phyloP scores from a whole-genome alignment of 306 rosid genomes.

The Cucurbita maxima region DNA sequence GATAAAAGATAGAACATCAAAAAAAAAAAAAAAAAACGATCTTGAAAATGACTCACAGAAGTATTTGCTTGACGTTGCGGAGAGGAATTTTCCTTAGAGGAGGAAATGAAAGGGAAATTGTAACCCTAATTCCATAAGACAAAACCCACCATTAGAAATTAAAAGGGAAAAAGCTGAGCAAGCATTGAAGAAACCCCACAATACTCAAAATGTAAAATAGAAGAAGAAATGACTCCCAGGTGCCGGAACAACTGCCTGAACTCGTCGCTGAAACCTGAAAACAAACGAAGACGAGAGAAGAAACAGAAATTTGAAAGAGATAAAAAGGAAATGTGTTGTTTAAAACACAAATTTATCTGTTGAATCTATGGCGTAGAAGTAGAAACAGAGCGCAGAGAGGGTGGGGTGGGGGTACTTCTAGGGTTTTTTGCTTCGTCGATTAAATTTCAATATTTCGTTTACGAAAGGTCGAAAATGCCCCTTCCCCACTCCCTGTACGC shows the following conservation, averaged over 20 bases:
- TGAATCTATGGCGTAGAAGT: not conserved
- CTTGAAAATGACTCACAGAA: constrained; percentile 32
- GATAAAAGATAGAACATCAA: not conserved
- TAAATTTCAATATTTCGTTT: too few species aligned
- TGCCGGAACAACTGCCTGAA: not conserved
- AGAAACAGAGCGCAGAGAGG: not conserved
- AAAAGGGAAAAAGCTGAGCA: not conserved
- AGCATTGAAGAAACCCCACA: constrained; percentile 15
- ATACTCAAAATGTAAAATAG: not conserved
- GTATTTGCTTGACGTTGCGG: constrained; percentile 2
- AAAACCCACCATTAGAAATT: constrained; percentile 31
- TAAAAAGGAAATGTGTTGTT: not conserved
- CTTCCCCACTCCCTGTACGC: too few species aligned
- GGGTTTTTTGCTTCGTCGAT: constrained; percentile 5
- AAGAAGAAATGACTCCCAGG: not conserved
- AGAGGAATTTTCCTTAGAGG: not conserved
- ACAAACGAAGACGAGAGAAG: constrained; percentile 2
- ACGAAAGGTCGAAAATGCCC: too few species aligned
- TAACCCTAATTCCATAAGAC: constrained; percentile 70
- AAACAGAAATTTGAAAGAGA: not conserved
- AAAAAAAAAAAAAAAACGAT: not conserved
- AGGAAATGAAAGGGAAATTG: constrained; percentile 5
- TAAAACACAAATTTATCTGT: not conserved
- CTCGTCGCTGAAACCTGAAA: constrained; percentile 3
- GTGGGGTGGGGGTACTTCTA: not conserved